These are phyloP conservation scores for Xylaria sp. DNA, from an alignment of 2,329 filamentous ascomycete genomes.

Conservation along the genomic window DNA sequence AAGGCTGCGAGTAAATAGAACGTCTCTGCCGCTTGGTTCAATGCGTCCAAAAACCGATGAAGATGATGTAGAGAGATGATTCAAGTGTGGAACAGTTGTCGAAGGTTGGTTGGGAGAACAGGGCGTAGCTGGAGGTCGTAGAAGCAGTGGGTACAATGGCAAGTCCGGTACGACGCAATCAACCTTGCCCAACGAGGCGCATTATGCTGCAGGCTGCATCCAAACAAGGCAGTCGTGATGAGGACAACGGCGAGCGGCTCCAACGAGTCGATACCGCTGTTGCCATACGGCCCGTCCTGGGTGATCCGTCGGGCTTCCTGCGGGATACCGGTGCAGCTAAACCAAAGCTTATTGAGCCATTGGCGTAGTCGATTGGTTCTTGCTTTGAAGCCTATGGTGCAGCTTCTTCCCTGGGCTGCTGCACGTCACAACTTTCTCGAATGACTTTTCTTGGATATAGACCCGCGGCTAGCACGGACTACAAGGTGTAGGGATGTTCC, in stretches of 20 bases:
- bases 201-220: neutral
- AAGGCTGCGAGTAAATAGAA: constrained; percentile 16
- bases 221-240: neutral
- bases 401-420: neutral
- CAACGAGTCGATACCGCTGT: neutral
- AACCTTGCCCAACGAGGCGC: neutral
- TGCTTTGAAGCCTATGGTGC: neutral
- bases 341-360: neutral
- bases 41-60: constrained; percentile 35
- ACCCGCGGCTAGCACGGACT: neutral
- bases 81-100: constrained; percentile 12
- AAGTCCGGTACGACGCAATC: constrained; percentile 5
- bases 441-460: neutral
- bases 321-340: neutral
- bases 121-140: neutral
- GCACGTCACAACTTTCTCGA: neutral
- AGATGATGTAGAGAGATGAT: constrained; percentile 36
- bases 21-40: constrained; percentile 16
- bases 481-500: neutral
- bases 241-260: neutral
- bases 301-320: constrained; percentile 2
- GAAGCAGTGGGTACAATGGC: neutral
- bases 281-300: constrained; percentile 4
- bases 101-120: neutral
- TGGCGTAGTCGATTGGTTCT: neutral